These are phyloP conservation scores for Saturnispora zaruensis DNA, from an alignment of 805 yeast genomes.

Conservation along the genomic window DNA sequence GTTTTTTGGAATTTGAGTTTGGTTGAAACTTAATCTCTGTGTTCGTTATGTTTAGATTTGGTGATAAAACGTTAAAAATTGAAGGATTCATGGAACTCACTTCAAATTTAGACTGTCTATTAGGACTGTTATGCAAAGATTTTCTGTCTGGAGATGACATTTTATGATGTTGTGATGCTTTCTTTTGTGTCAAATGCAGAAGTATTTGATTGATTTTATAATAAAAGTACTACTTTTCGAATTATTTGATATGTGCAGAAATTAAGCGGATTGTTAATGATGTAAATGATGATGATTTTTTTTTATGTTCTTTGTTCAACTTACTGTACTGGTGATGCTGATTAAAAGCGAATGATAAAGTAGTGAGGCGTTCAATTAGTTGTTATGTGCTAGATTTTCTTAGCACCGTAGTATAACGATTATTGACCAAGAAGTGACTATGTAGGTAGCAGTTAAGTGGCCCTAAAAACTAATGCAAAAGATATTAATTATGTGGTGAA, in stretches of 20 bases:
- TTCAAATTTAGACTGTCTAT: slow-evolving; percentile 5
- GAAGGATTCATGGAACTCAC: slow-evolving; percentile 22
- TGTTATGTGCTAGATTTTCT: background rate
- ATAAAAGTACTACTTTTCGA: background rate
- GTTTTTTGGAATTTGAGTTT: background rate
- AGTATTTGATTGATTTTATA: background rate
- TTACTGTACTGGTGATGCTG: too few relatives aligned
- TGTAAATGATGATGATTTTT: background rate
- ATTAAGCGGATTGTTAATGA: background rate
- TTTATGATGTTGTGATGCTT: background rate
- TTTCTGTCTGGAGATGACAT: background rate
- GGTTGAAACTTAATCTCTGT: slow-evolving; percentile 26
- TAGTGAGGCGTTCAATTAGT: background rate
- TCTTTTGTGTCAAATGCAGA: background rate
- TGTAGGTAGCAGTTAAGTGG: background rate
- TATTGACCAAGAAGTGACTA: background rate
- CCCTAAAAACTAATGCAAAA: background rate
- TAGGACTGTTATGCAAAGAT: background rate
- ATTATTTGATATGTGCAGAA: background rate
- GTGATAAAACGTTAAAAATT: slow-evolving; percentile 26
- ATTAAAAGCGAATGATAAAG: too few relatives aligned
- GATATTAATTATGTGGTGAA: background rate
- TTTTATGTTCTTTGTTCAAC: too few relatives aligned
- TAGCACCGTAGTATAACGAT: background rate
- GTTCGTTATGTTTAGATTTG: slow-evolving; percentile 29